These are phyloP conservation scores for Aureobasidium subglaciale DNA, from an alignment of 2,329 filamentous ascomycete species.

Conservation along the genomic window DNA sequence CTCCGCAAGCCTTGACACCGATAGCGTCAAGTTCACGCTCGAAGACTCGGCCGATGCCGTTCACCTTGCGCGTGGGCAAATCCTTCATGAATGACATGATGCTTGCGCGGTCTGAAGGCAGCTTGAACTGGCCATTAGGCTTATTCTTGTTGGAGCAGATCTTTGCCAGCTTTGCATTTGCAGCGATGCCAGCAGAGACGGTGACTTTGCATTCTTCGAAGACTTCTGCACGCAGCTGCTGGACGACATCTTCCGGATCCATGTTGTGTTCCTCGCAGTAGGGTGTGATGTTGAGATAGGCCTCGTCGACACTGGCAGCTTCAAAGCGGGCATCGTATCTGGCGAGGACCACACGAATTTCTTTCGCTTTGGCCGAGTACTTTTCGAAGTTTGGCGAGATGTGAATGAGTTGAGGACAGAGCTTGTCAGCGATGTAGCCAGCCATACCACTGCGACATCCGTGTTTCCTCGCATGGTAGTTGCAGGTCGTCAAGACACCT, in stretches of 20 bases:
- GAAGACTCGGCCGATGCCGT: conserved; percentile 88
- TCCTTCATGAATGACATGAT: conserved; percentile 83
- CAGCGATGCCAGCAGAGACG: conserved; percentile 87
- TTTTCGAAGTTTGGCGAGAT: conserved; percentile 84
- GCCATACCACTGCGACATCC: conserved; percentile 95
- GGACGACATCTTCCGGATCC: conserved; percentile 64
- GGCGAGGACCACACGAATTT: conserved; percentile 73
- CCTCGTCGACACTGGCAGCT: conserved; percentile 91
- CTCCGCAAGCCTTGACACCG: conserved; percentile 79
- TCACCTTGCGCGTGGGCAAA: conserved; percentile 82
- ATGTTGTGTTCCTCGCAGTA: conserved; percentile 68
- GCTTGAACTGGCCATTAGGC: conserved; percentile 81
- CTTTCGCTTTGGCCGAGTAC: conserved; percentile 81
- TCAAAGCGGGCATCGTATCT: conserved; percentile 90
- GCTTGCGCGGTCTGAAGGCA: conserved; percentile 62
- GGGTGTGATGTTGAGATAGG: conserved; percentile 85
- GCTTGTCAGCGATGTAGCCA: conserved; percentile 85
- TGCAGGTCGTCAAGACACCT: conserved; percentile 65
- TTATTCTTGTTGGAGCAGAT: conserved; percentile 96
- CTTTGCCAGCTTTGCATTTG: conserved; percentile 89
- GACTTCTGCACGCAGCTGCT: conserved; percentile 70
- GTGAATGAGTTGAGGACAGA: conserved; percentile 79
- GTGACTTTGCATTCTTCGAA: conserved; percentile 72
- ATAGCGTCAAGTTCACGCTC: conserved; percentile 85
- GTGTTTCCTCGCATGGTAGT: conserved; percentile 84